Evolutionary conservation across 768 basidiomycete species (phyloP).

Genomic region (Pleurotus eryngii): DNA sequence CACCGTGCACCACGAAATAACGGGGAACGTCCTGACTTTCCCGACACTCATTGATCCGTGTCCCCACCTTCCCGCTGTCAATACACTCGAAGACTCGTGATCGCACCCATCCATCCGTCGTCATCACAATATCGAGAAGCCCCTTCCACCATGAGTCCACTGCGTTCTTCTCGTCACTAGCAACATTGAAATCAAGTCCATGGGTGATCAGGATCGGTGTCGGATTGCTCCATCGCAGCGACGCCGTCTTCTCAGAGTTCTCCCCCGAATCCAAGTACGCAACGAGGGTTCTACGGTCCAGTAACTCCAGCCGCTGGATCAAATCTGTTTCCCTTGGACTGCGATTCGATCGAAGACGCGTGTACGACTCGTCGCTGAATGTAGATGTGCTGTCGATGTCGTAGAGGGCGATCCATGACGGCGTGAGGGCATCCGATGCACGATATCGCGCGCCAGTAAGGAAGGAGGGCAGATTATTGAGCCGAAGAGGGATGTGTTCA

Average conservation of each 20-base stretch:
- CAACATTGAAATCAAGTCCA: conserved; percentile 16
- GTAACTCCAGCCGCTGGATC: conserved; percentile 36
- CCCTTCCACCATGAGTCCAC: conserved; percentile 22
- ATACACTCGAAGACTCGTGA: conserved; percentile 36
- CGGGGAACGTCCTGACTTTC: conserved; percentile 30
- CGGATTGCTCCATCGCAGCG: conserved; percentile 27
- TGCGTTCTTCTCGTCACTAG: conserved; percentile 10
- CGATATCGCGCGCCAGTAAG: conserved; percentile 45
- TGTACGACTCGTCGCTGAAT: conserved; percentile 41
- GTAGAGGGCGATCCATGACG: conserved; percentile 49
- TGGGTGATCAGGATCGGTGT: conserved; percentile 29
- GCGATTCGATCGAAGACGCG: conserved; percentile 38
- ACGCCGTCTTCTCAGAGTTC: conserved; percentile 23
- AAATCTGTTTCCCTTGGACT: conserved; percentile 40
- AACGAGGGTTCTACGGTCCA: conserved; percentile 42
- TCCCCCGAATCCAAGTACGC: conserved; percentile 31
- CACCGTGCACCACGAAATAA: conserved; percentile 42
- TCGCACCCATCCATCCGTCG: conserved; percentile 34
- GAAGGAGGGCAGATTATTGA: conserved; percentile 43
- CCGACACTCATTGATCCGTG: conserved; percentile 17
- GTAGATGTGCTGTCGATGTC: conserved; percentile 40
- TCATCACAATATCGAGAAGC: conserved; percentile 14
- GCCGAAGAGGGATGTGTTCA: conserved; percentile 50
- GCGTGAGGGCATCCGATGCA: conserved; percentile 30
- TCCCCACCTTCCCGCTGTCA: conserved; percentile 36